Evolutionary conservation across 169 alveolate species (phyloP).

Genomic region (Babesia gibsoni): DNA sequence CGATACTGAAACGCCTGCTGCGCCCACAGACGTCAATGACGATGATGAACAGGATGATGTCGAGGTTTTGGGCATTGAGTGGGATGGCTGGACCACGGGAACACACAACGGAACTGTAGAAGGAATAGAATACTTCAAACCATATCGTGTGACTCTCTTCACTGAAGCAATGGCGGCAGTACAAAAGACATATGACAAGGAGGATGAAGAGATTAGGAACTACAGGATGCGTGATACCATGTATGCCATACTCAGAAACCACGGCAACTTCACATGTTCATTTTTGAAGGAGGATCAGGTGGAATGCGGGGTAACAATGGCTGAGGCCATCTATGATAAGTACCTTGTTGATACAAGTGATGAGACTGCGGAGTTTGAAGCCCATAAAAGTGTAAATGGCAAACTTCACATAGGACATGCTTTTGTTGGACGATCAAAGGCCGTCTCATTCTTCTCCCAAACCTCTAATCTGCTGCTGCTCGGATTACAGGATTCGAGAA

Average conservation of each 20-base stretch:
- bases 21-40: not conserved
- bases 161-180: not conserved
- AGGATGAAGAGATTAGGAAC: not conserved
- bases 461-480: conserved; percentile 16
- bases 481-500: conserved; percentile 17
- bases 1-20: not conserved
- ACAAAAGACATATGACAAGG: not conserved
- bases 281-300: not conserved
- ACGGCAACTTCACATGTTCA: not conserved
- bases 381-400: not conserved
- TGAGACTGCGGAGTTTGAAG: not conserved
- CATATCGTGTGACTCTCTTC: not conserved
- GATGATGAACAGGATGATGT: not conserved
- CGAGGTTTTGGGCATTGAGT: conserved; percentile 36
- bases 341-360: conserved; percentile 1
- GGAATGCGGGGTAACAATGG: conserved; percentile 4
- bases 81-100: conserved; percentile 30
- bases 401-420: conserved; percentile 19
- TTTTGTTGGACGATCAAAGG: conserved; percentile 52
- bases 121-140: conserved; percentile 4
- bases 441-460: conserved; percentile 28
- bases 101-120: conserved; percentile 25
- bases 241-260: not conserved
- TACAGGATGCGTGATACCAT: no score
- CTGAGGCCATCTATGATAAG: conserved; percentile 4